phyloP scores from a whole-genome alignment of 805 yeast genomes.

The Komagataella pastoris region DNA sequence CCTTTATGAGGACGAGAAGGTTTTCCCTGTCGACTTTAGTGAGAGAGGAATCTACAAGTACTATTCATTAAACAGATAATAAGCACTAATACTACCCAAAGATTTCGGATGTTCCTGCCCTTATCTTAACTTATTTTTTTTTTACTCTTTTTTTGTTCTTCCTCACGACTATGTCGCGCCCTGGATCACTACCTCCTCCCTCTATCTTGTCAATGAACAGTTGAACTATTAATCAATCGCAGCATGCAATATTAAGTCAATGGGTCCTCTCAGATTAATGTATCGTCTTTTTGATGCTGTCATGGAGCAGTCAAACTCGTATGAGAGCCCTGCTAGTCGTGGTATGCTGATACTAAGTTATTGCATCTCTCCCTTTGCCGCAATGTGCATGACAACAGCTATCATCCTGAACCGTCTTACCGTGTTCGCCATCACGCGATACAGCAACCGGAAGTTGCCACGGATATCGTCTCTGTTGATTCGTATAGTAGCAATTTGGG shows the following conservation, averaged over 20 bases:
- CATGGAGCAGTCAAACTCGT: conserved; percentile 16
- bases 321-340: conserved; percentile 15
- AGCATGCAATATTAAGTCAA: not conserved
- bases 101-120: not conserved
- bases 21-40: conserved; percentile 39
- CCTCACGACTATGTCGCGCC: not conserved
- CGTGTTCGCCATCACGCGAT: conserved; percentile 41
- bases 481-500: conserved; percentile 22
- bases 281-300: conserved; percentile 14
- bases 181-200: not conserved
- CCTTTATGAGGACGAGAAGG: conserved; percentile 18
- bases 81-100: not conserved
- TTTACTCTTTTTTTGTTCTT: not conserved
- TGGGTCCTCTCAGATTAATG: not conserved
- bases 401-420: conserved; percentile 42
- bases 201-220: not conserved
- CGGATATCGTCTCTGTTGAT: conserved; percentile 16
- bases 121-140: not conserved
- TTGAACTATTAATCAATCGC: not conserved
- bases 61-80: conserved; percentile 36
- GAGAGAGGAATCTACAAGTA: conserved; percentile 44
- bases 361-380: conserved; percentile 34
- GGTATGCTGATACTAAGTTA: conserved; percentile 32
- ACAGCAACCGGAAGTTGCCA: conserved; percentile 20
- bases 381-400: conserved; percentile 44